Base-by-base conservation (phyloP, 2,329 filamentous ascomycete species). In the Cercospora zeae-maydis region DNA sequence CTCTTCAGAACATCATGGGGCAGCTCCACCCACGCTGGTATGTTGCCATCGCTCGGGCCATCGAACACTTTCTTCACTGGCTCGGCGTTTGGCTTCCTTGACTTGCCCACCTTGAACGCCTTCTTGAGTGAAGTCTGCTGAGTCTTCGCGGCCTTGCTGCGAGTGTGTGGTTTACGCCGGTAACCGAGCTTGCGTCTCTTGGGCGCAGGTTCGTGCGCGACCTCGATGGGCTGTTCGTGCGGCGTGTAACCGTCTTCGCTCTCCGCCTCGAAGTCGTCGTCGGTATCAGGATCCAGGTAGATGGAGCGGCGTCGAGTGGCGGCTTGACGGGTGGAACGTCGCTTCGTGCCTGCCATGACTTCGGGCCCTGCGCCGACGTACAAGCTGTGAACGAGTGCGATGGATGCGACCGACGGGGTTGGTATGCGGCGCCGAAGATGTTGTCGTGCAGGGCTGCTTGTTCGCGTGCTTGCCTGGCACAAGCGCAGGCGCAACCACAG, bases 271-370 rank as follows among this genome's bases (percentile, higher is more conserved):
- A 73, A 71, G 47, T 76, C 74, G 58, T 75, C 74, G 62, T 76
- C 74, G 62, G 71, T 74, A 27, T 76, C 74, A n/a, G 72, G 73
- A 19, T 76, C 75, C 53, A 66, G 61, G 59, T 76, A 76, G 52
- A 69, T 66, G 30, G 70, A 73, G 52, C 73, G 71, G 52, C 75
- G 74, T 63, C 73, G 72, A 30, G 58, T 70, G 34, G 70, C 71
- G 11, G 71, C 70, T 65, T 76, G 74, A 21, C 75, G 68, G 5
- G 66, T 65, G 10, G 74, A 75, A 16, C 75, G 73, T 16, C 75
- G 72, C 69, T 73, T 75, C n/a, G 68, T 68, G 24, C 64, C 67
- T 24, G 58, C 59, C 59, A 61, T 61, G 51, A 14, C 19, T 24
- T 34, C 21, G 24, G 4, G 9, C 13, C n/a, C 37, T 3, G 24